phyloP scores from a whole-genome alignment of 192 early-diverging fungal species.

The Martensiomyces pterosporus region DNA sequence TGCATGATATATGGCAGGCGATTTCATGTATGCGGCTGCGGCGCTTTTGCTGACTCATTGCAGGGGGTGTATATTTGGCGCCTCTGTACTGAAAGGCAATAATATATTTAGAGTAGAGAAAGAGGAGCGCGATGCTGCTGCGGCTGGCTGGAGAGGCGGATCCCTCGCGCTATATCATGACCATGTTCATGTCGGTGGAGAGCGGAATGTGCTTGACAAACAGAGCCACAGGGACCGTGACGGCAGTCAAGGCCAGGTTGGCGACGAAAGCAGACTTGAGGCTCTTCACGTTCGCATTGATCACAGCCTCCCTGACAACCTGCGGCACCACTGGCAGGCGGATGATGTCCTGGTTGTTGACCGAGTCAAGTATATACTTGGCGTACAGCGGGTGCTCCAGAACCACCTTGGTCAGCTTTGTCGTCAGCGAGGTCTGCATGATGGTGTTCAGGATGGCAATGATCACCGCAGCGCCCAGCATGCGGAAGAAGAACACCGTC shows the following conservation, averaged over 20 bases:
- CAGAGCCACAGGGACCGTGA: constrained; percentile 19
- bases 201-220: constrained; percentile 19
- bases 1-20: too few relatives aligned
- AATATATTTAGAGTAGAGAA: too few relatives aligned
- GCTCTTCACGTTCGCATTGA: constrained; percentile 22
- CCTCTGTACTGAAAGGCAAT: too few relatives aligned
- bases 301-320: constrained; percentile 28
- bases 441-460: constrained; percentile 40
- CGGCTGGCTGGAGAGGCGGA: too few relatives aligned
- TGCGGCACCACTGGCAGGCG: constrained; percentile 33
- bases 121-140: too few relatives aligned
- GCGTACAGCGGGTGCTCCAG: constrained; percentile 19
- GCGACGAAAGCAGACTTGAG: constrained; percentile 21
- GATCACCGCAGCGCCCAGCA: constrained; percentile 20
- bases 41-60: too few relatives aligned
- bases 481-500: constrained; percentile 22
- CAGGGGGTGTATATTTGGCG: too few relatives aligned
- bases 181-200: too few relatives aligned
- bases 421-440: constrained; percentile 24
- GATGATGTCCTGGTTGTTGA: constrained; percentile 35
- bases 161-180: too few relatives aligned
- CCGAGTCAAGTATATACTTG: constrained; percentile 28
- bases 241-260: constrained; percentile 21
- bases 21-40: too few relatives aligned
- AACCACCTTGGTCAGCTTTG: constrained; percentile 28